Evolutionary conservation across 805 yeast species (phyloP).

Genomic region (Suhomyces prunicola): DNA sequence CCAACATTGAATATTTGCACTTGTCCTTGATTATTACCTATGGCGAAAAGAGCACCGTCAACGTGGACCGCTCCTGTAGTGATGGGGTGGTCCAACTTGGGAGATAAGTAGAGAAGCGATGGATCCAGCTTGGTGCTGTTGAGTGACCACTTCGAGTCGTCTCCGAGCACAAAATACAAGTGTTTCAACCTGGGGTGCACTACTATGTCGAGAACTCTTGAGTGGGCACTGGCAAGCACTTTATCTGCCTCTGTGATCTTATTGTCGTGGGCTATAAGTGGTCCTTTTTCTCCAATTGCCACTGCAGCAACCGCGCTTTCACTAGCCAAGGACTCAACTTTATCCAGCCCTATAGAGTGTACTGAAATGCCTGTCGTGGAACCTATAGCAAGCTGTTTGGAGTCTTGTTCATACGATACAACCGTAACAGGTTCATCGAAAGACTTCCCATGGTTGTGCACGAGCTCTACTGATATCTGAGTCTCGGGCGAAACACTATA

Average conservation of each 20-base stretch:
- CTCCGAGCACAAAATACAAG: constrained; percentile 26
- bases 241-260: constrained; percentile 12
- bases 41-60: constrained; percentile 46
- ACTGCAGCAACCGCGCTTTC: constrained; percentile 3
- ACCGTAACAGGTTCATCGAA: background rate
- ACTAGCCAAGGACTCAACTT: background rate
- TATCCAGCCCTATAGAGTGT: background rate
- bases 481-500: background rate
- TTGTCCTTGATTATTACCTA: constrained; percentile 32
- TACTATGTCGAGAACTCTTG: constrained; percentile 13
- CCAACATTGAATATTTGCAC: constrained; percentile 41
- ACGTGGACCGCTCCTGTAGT: constrained; percentile 38
- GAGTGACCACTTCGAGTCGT: constrained; percentile 21
- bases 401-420: background rate
- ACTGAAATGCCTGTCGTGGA: constrained; percentile 7
- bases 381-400: constrained; percentile 15
- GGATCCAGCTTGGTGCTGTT: constrained; percentile 7
- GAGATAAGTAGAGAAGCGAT: constrained; percentile 1
- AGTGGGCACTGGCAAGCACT: constrained; percentile 6
- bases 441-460: background rate
- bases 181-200: constrained; percentile 32
- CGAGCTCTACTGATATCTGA: background rate
- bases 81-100: constrained; percentile 4
- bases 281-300: constrained; percentile 10
- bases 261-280: constrained; percentile 20